These are phyloP conservation scores for Hypomontagnella submonticulosa DNA, from an alignment of 495 filamentous ascomycete species.

Conservation along the genomic window DNA sequence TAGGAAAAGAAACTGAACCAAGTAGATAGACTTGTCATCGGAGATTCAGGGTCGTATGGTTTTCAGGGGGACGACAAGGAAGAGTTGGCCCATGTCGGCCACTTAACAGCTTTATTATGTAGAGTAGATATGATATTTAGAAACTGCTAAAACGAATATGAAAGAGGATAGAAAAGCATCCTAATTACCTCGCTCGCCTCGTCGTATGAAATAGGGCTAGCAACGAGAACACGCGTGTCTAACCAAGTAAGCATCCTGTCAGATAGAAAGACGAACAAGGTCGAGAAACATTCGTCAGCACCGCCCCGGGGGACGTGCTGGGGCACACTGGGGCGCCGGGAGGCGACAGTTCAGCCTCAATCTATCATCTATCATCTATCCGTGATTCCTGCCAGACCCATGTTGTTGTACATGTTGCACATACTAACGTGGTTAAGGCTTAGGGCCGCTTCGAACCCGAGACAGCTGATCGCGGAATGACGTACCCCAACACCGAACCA, in stretches of 20 bases:
- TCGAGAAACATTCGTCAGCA: background rate
- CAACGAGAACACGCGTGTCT: constrained; percentile 10
- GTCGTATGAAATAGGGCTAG: constrained; percentile 21
- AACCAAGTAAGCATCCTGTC: background rate
- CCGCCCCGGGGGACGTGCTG: background rate
- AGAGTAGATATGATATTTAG: background rate
- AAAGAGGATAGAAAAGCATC: background rate
- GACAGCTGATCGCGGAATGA: constrained; percentile 37
- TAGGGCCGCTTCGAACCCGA: constrained; percentile 15
- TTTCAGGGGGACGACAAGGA: background rate
- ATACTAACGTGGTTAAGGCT: constrained; percentile 23
- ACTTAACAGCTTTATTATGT: constrained; percentile 12
- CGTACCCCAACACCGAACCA: constrained; percentile 32
- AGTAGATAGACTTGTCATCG: constrained; percentile 13
- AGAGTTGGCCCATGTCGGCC: constrained; percentile 26
- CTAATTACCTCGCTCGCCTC: constrained; percentile 24
- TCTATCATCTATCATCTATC: constrained; percentile 1
- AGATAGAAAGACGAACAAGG: background rate
- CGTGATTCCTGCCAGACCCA: background rate
- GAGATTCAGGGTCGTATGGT: constrained; percentile 8
- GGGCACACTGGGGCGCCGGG: background rate
- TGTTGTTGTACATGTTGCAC: background rate
- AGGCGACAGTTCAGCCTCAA: constrained; percentile 14
- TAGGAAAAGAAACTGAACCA: constrained; percentile 6
- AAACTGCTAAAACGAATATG: background rate